Base-by-base conservation (phyloP, 352 stramenopile species). In the Globisporangium camurandrum region DNA sequence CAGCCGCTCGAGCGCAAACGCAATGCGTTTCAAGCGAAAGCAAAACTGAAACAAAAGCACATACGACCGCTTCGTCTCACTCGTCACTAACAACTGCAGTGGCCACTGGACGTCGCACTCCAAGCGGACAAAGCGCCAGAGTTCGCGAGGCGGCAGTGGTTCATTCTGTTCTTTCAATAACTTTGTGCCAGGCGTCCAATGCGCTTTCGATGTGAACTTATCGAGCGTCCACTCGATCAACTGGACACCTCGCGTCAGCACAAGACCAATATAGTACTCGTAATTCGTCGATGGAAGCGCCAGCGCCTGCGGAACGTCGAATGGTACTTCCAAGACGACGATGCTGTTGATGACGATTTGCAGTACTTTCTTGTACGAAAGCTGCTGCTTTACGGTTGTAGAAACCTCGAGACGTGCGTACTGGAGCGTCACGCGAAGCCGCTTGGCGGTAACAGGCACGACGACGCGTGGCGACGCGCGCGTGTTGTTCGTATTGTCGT, bases 21-120 rank as follows among this genome's bases (percentile, higher is more conserved):
- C 63, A 12, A 87, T 62, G 22, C 81, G 81, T 47, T 92, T 92
- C 38, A 92, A 53, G 2, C 75, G 75, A 43, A 92, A 87, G 37
- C 70, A 85, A 44, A 92, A 86, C 59, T 87, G 77, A 54, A 89
- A 92, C 27, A 92, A 45, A 14, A 82, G 65, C n/a, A 56, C 59
- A 46, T 92, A 92, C 6, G 66, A 78, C 7, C 67, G 63, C 53
- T 88, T 38, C 5, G 82, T 38, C 8, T 83, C 65, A 14, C 59
- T 59, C 8, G 75, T 71, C 16, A 89, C 62, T 9, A 92, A 65
- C 42, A 89, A 31, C 53, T 85, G 81, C 42, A 91, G 59, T 8
- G 79, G 79, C 76, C 79, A 88, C 7, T 49, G 67, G 10, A 86
- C 62, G 27, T 71, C 54, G 48, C 75, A 83, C 2, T 60, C 51